Evolutionary conservation across 2,329 filamentous ascomycete genomes (phyloP).

Genomic region (Diaporthe sp.): DNA sequence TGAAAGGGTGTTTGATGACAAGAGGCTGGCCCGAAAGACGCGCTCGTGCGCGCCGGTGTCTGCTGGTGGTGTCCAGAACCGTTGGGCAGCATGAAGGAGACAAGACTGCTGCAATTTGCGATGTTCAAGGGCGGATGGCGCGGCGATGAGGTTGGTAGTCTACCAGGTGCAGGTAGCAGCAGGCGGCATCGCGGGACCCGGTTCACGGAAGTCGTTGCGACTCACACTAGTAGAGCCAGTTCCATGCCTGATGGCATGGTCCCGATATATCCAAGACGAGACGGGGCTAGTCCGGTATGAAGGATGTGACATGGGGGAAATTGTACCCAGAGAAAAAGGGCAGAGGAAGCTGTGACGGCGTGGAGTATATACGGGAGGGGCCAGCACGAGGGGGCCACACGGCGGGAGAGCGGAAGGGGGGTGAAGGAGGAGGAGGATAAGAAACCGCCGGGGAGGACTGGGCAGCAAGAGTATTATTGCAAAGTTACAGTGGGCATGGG

Average conservation of each 20-base stretch:
- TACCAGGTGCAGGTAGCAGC: background rate
- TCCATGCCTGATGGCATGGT: conserved; percentile 22
- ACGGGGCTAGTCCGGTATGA: conserved; percentile 23
- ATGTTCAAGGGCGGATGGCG: background rate
- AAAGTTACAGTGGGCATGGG: conserved; percentile 33
- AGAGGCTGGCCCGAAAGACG: background rate
- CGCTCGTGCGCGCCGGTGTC: background rate
- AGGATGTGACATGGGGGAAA: conserved; percentile 28
- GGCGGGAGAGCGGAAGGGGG: background rate
- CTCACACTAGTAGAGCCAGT: conserved; percentile 5
- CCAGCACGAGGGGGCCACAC: background rate
- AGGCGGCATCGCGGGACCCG: conserved; percentile 3
- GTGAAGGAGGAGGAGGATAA: background rate
- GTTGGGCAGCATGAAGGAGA: conserved; percentile 14
- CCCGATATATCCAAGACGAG: conserved; percentile 27
- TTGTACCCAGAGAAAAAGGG: conserved; percentile 7
- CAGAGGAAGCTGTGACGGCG: conserved; percentile 5
- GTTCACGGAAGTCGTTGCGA: conserved; percentile 8
- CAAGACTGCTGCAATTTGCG: conserved; percentile 2
- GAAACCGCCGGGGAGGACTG: conserved; percentile 11
- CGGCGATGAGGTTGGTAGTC: background rate
- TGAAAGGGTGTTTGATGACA: background rate
- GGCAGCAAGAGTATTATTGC: conserved; percentile 31
- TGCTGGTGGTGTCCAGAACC: background rate
- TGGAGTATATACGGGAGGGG: conserved; percentile 12